These are phyloP conservation scores for Debaryomyces singareniensis DNA, from an alignment of 1,139 yeast genomes.

Conservation along the genomic window DNA sequence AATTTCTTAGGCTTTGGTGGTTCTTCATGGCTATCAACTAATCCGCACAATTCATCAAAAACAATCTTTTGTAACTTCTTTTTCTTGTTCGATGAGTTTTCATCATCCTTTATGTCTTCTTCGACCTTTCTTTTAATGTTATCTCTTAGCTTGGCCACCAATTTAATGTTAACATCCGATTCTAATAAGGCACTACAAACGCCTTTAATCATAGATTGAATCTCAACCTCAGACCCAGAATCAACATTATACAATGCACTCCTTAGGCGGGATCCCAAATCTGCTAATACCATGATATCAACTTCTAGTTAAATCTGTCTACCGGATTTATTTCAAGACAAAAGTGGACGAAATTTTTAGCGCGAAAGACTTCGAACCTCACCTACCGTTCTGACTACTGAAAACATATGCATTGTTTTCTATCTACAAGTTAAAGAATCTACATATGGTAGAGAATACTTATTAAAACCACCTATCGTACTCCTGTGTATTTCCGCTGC, in stretches of 20 bases:
- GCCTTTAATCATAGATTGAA: slow-evolving; percentile 64
- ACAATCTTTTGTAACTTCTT: slow-evolving; percentile 85
- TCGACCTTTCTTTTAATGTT: slow-evolving; percentile 54
- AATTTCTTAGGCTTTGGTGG: slow-evolving; percentile 83
- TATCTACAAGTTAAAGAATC: too few species aligned
- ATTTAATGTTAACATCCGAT: slow-evolving; percentile 82
- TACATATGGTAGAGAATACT: too few species aligned
- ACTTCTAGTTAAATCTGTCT: background rate
- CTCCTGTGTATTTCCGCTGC: too few species aligned
- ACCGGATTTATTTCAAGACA: background rate
- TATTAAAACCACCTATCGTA: too few species aligned
- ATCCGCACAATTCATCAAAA: slow-evolving; percentile 81
- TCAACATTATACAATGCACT: slow-evolving; percentile 63
- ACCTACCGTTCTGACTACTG: too few species aligned
- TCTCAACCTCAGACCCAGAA: slow-evolving; percentile 29
- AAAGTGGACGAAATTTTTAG: slow-evolving; percentile 1
- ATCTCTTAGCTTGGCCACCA: slow-evolving; percentile 73
- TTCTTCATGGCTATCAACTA: slow-evolving; percentile 65
- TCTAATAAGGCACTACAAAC: slow-evolving; percentile 86
- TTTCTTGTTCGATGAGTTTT: slow-evolving; percentile 59
- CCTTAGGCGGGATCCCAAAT: slow-evolving; percentile 81
- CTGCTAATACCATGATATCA: slow-evolving; percentile 85
- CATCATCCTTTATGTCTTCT: slow-evolving; percentile 43
- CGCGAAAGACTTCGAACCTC: too few species aligned
- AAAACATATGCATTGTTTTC: too few species aligned